These are phyloP conservation scores for Herpotrichia juniperi DNA, from an alignment of 2,329 filamentous ascomycete genomes.

Conservation along the genomic window DNA sequence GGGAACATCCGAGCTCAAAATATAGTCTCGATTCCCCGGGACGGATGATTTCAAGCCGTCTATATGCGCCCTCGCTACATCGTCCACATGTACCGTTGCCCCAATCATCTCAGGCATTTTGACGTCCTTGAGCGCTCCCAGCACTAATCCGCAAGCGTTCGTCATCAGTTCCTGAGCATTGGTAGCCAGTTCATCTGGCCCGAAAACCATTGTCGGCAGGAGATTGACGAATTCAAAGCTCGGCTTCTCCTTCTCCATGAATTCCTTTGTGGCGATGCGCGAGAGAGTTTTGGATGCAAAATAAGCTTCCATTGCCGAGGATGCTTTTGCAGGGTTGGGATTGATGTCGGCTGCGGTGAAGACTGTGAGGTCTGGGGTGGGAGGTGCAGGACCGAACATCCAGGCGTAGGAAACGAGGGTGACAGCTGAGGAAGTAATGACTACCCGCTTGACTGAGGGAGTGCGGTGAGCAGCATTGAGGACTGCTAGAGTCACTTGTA, in stretches of 20 bases:
- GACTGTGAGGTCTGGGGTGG: constrained; percentile 5
- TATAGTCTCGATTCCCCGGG: constrained; percentile 11
- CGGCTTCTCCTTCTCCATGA: constrained; percentile 17
- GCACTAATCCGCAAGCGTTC: not conserved
- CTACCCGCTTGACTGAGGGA: constrained; percentile 18
- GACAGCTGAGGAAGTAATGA: constrained; percentile 22
- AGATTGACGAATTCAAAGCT: constrained; percentile 12
- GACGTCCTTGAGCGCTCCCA: constrained; percentile 7
- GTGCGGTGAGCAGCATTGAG: constrained; percentile 16
- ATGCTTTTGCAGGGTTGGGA: constrained; percentile 6
- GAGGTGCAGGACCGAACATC: constrained; percentile 8
- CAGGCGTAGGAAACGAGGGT: constrained; percentile 12
- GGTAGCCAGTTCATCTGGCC: constrained; percentile 11
- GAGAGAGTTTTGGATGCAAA: constrained; percentile 35
- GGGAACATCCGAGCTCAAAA: constrained; percentile 8
- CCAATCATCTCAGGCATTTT: constrained; percentile 6
- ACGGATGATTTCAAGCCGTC: constrained; percentile 11
- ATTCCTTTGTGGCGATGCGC: constrained; percentile 26
- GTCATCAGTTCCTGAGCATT: constrained; percentile 2
- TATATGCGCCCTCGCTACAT: constrained; percentile 17
- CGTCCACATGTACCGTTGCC: constrained; percentile 8
- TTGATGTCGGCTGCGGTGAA: constrained; percentile 12
- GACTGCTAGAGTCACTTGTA: constrained; percentile 10
- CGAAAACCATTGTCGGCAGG: constrained; percentile 12
- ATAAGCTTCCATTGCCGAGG: constrained; percentile 33